Conservation (phyloP, 2,329 filamentous ascomycete species). For the Colletotrichum sp. region DNA sequence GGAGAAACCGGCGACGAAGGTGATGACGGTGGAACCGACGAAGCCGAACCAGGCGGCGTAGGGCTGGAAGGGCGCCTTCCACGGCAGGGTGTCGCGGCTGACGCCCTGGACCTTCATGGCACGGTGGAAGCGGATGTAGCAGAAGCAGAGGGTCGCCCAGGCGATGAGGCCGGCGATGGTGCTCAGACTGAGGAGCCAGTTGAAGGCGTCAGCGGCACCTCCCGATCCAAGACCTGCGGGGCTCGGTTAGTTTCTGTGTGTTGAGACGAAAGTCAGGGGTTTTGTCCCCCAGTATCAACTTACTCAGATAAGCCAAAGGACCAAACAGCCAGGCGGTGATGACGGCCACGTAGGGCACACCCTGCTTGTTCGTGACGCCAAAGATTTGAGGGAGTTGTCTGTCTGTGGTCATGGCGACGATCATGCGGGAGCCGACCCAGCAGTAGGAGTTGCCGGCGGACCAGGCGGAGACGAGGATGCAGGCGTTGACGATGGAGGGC, state of each 20-base stretch:
- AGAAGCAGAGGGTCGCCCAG: slow-evolving; percentile 48
- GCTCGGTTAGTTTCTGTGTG: slow-evolving; percentile 49
- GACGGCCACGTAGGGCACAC: slow-evolving; percentile 49
- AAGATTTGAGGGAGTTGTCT: slow-evolving; percentile 37
- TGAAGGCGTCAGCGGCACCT: slow-evolving; percentile 53
- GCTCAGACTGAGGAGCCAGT: slow-evolving; percentile 51
- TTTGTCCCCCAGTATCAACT: slow-evolving; percentile 27
- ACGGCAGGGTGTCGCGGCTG: slow-evolving; percentile 37
- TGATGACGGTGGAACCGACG: slow-evolving; percentile 46
- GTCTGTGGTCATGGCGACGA: slow-evolving; percentile 36
- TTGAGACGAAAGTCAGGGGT: slow-evolving; percentile 56
- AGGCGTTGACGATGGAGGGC: slow-evolving; percentile 53
- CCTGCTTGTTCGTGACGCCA: slow-evolving; percentile 38
- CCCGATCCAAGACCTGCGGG: slow-evolving; percentile 37
- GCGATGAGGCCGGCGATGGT: slow-evolving; percentile 48
- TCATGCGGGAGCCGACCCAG: slow-evolving; percentile 47
- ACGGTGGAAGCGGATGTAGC: slow-evolving; percentile 45
- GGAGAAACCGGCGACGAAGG: slow-evolving; percentile 64
- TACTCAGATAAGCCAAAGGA: slow-evolving; percentile 46
- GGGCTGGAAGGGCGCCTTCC: slow-evolving; percentile 50
- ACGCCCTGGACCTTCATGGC: slow-evolving; percentile 46
- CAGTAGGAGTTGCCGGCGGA: slow-evolving; percentile 47
- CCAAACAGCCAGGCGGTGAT: slow-evolving; percentile 40
- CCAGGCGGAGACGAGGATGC: slow-evolving; percentile 52
- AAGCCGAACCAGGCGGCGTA: slow-evolving; percentile 48